These are phyloP conservation scores for Aspergillus ruber DNA, from an alignment of 2,329 filamentous ascomycete genomes.

Conservation along the genomic window DNA sequence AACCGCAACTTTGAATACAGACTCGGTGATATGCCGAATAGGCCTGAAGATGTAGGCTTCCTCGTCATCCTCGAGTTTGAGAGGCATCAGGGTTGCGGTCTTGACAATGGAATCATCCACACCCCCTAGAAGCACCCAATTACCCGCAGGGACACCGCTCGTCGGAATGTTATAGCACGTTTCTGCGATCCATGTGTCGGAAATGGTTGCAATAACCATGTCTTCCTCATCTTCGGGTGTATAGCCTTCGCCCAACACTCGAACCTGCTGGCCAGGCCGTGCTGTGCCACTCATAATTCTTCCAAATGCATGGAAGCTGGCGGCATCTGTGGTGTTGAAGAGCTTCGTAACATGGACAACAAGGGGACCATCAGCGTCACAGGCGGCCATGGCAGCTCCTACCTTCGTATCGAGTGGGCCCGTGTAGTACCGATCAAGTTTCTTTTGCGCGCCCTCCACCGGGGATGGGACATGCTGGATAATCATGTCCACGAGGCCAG, in stretches of 20 bases:
- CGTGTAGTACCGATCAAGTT: slow-evolving; percentile 84
- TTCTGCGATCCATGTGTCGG: slow-evolving; percentile 82
- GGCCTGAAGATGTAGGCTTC: slow-evolving; percentile 94
- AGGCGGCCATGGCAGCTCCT: slow-evolving; percentile 70
- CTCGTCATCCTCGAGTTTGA: slow-evolving; percentile 75
- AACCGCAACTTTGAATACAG: slow-evolving; percentile 94
- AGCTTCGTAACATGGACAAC: slow-evolving; percentile 92
- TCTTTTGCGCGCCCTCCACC: slow-evolving; percentile 65
- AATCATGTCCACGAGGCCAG: slow-evolving; percentile 93
- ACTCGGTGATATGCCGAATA: slow-evolving; percentile 90
- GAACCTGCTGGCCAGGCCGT: slow-evolving; percentile 71
- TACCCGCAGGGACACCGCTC: slow-evolving; percentile 87
- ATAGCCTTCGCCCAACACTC: slow-evolving; percentile 91
- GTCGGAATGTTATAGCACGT: slow-evolving; percentile 89
- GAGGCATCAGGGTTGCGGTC: slow-evolving; percentile 81
- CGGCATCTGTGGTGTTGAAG: slow-evolving; percentile 85
- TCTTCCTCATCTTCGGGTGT: slow-evolving; percentile 97
- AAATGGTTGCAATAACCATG: slow-evolving; percentile 80
- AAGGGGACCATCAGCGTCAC: slow-evolving; percentile 82
- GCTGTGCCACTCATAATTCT: slow-evolving; percentile 90
- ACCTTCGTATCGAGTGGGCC: slow-evolving; percentile 78
- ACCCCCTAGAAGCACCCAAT: slow-evolving; percentile 83
- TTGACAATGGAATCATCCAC: slow-evolving; percentile 99
- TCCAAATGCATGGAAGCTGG: slow-evolving; percentile 81
- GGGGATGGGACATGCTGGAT: slow-evolving; percentile 85